Evolutionary conservation across 257 asterid genomes (phyloP).

Genomic region (Ajuga chamaepitys): DNA sequence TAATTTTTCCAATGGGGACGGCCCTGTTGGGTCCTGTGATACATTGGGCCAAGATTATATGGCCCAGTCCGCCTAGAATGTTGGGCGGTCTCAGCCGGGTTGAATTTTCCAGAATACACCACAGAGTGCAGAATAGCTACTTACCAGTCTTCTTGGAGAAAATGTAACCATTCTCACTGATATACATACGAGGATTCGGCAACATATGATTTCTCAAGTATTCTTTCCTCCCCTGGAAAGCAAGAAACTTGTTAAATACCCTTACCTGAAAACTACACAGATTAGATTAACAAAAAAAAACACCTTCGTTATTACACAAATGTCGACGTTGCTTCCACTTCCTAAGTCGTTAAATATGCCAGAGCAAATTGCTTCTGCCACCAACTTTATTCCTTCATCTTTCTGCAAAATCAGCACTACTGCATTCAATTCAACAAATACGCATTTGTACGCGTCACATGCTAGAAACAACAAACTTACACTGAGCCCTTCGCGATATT

Average conservation of each 20-base stretch:
- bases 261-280: neutral
- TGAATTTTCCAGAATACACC: too few relatives aligned
- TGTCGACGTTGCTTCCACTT: constrained; percentile 95
- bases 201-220: constrained; percentile 62
- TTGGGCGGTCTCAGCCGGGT: too few relatives aligned
- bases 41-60: too few relatives aligned
- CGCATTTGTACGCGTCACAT: neutral
- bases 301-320: constrained; percentile 87
- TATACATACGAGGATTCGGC: constrained; percentile 89
- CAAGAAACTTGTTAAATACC: neutral
- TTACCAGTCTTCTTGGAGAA: constrained; percentile 81
- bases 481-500: constrained; percentile 72
- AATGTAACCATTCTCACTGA: constrained; percentile 61
- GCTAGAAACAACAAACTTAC: constrained; percentile 42
- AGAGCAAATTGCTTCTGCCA: constrained; percentile 86
- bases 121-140: neutral
- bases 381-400: constrained; percentile 78
- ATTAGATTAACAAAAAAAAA: neutral
- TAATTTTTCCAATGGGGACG: too few relatives aligned
- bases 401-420: constrained; percentile 39
- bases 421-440: constrained; percentile 7
- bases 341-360: constrained; percentile 94
- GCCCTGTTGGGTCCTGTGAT: too few relatives aligned
- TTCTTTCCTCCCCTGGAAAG: constrained; percentile 61
- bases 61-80: too few relatives aligned